A percentile compares a stretch with the other conserved stretches of the same genome.
phyloP scores from a whole-genome alignment of 2,329 filamentous ascomycete genomes.

The Xylaria sp. region DNA sequence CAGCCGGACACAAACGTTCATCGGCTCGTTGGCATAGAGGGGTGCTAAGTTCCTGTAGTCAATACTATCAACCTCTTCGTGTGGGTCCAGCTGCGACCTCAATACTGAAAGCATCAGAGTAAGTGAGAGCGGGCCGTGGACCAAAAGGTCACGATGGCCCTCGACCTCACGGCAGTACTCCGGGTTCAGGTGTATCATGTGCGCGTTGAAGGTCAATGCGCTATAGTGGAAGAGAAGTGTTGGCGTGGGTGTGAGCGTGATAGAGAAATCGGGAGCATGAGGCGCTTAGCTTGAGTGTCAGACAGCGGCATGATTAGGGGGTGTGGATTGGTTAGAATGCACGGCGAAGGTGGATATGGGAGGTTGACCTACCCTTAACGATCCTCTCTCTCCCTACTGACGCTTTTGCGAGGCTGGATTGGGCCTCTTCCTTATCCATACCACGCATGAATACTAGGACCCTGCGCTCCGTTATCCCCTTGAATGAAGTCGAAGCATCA shows the following conservation, averaged over 20 bases:
- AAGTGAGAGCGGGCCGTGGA: slow-evolving; percentile 84
- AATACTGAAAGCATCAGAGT: slow-evolving; percentile 75
- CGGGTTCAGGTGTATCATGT: slow-evolving; percentile 84
- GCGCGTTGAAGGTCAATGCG: slow-evolving; percentile 88
- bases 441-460: slow-evolving; percentile 57
- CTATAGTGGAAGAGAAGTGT: slow-evolving; percentile 86
- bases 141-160: slow-evolving; percentile 73
- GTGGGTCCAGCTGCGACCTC: slow-evolving; percentile 47
- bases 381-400: slow-evolving; percentile 21
- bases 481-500: slow-evolving; percentile 12
- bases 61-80: slow-evolving; percentile 55
- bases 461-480: slow-evolving; percentile 49
- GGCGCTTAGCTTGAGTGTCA: slow-evolving; percentile 35
- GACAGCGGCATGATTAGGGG: slow-evolving; percentile 2
- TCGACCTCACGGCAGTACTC: slow-evolving; percentile 71
- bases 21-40: slow-evolving; percentile 71
- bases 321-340: background rate
- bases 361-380: slow-evolving; percentile 35
- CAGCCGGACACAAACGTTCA: slow-evolving; percentile 69
- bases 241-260: slow-evolving; percentile 66
- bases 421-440: slow-evolving; percentile 26
- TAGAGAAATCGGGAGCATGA: slow-evolving; percentile 40
- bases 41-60: slow-evolving; percentile 83
- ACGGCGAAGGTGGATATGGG: slow-evolving; percentile 26
- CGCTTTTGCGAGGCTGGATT: slow-evolving; percentile 18